These are phyloP conservation scores for Fusarium concolor DNA, from an alignment of 2,329 filamentous ascomycete species.

Conservation along the genomic window DNA sequence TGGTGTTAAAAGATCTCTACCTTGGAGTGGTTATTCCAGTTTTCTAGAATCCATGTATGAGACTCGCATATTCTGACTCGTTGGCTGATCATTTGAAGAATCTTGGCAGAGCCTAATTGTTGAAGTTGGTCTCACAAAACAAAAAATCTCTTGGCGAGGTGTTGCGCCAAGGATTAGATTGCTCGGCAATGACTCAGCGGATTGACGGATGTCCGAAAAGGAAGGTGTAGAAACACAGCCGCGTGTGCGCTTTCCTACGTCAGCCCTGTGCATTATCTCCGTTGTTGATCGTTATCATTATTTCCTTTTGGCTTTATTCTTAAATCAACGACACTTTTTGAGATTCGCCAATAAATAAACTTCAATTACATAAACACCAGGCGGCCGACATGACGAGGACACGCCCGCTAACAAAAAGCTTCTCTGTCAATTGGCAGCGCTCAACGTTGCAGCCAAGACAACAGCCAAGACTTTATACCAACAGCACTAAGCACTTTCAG, in stretches of 20 bases:
- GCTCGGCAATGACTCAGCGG: constrained; percentile 1
- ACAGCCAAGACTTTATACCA: constrained; percentile 14
- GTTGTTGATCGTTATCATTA: not conserved
- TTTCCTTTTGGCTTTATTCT: constrained; percentile 6
- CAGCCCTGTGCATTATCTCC: not conserved
- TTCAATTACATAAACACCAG: not conserved
- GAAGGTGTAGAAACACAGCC: constrained; percentile 1
- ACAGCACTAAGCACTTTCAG: constrained; percentile 15
- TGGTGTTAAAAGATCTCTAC: not conserved
- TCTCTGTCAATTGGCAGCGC: constrained; percentile 7
- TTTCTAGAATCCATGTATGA: constrained; percentile 7
- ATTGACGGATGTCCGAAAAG: not conserved
- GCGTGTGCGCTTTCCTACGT: not conserved
- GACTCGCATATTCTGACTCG: constrained; percentile 18
- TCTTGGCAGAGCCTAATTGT: constrained; percentile 12
- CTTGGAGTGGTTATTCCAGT: not conserved
- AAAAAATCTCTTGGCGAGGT: constrained; percentile 21
- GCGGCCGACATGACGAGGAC: constrained; percentile 19
- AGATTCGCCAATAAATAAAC: not conserved
- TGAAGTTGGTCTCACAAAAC: constrained; percentile 13
- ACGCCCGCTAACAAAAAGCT: not conserved
- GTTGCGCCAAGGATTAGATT: constrained; percentile 20
- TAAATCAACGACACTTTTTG: constrained; percentile 15
- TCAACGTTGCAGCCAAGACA: constrained; percentile 31
- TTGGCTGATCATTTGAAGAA: not conserved